Conservation (phyloP, 192 early-diverging fungal genomes). For the Coemansia sp. region DNA sequence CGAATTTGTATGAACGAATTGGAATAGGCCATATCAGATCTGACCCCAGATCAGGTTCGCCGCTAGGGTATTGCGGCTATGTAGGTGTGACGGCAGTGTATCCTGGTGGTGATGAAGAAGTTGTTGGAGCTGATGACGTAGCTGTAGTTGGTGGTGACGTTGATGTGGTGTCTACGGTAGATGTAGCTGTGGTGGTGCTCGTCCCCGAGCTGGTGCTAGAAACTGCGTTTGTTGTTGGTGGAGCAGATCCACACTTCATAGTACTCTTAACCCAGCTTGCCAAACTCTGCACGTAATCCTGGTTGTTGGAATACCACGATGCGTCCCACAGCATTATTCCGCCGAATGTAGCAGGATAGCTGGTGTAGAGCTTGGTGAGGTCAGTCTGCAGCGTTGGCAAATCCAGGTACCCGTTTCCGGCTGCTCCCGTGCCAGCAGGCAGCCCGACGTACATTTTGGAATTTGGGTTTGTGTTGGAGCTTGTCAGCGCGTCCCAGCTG, state of each 20-base stretch:
- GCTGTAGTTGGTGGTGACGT: neutral
- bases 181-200: neutral
- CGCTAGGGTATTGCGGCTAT: too few relatives aligned
- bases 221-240: neutral
- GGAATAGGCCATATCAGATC: too few relatives aligned
- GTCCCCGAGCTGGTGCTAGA: neutral
- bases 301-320: constrained; percentile 62
- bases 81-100: neutral
- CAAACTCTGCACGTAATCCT: constrained; percentile 27
- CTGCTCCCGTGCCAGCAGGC: constrained; percentile 58
- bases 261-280: constrained; percentile 45
- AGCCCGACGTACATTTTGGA: constrained; percentile 65
- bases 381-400: constrained; percentile 42
- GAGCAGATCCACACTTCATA: constrained; percentile 26
- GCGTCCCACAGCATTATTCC: constrained; percentile 78
- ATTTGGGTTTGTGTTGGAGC: constrained; percentile 55
- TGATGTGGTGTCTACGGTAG: neutral
- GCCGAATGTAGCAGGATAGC: constrained; percentile 60
- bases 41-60: too few relatives aligned
- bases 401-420: constrained; percentile 62
- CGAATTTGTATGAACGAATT: too few relatives aligned
- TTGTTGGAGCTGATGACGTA: neutral
- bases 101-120: neutral
- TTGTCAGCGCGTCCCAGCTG: constrained; percentile 66
- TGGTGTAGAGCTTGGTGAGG: constrained; percentile 48